A percentile compares a stretch with the other conserved stretches of the same genome.
phyloP scores from a whole-genome alignment of 441 rosid species.

The Arabidopsis lyrata region DNA sequence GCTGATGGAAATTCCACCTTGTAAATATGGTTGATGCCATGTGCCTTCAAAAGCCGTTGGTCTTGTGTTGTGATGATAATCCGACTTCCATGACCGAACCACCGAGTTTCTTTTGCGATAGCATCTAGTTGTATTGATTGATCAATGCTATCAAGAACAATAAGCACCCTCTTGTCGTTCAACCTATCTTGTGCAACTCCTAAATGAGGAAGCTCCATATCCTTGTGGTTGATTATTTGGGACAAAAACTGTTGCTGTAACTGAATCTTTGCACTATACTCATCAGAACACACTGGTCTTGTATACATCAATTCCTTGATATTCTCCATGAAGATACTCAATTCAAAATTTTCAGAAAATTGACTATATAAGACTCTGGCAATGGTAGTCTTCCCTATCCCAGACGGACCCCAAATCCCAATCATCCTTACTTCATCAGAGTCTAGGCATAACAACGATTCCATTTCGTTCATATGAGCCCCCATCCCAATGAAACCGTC shows the following conservation, averaged over 20 bases:
- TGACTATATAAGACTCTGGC: neutral
- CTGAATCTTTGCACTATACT: neutral
- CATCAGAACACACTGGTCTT: neutral
- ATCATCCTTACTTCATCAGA: constrained; percentile 2
- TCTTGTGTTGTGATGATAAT: too few relatives aligned
- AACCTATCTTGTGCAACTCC: neutral
- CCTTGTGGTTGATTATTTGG: neutral
- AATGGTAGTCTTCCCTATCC: neutral
- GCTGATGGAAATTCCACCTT: too few relatives aligned
- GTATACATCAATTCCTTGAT: neutral
- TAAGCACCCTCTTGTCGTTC: neutral
- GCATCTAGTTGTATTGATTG: neutral
- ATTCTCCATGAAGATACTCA: neutral
- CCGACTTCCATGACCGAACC: too few relatives aligned
- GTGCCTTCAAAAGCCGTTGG: too few relatives aligned
- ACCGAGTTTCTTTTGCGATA: too few relatives aligned
- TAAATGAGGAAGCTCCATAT: neutral
- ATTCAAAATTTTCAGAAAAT: neutral
- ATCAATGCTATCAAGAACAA: neutral
- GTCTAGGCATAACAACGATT: neutral
- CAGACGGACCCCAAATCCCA: neutral
- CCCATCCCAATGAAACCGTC: neutral
- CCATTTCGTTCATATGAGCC: neutral
- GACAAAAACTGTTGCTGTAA: neutral
- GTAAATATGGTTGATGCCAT: too few relatives aligned